Conservation (phyloP, 345 rosid genomes). For the Aquilaria sinensis region DNA sequence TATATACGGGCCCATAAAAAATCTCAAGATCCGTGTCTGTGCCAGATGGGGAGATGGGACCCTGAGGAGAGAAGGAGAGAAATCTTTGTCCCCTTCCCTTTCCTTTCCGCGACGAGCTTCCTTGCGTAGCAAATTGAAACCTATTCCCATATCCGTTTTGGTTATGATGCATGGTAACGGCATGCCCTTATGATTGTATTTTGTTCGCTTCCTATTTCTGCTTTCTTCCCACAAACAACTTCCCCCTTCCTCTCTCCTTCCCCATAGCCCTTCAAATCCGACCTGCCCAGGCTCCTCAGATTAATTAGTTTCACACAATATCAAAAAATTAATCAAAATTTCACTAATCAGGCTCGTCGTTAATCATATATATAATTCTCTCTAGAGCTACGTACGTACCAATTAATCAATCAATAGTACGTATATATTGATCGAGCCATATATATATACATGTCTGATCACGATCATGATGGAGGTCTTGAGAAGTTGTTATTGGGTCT, state of each 20-base stretch:
- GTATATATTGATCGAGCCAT: not conserved
- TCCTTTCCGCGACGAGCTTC: no score
- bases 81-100: no score
- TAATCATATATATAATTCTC: no score
- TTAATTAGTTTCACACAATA: not conserved
- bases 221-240: slow-evolving; percentile 5
- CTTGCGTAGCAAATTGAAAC: no score
- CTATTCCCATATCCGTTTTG: slow-evolving; percentile 22
- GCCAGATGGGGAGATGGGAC: no score
- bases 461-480: slow-evolving; percentile 10
- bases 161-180: slow-evolving; percentile 51
- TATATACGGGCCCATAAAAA: no score
- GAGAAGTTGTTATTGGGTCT: slow-evolving; percentile 33
- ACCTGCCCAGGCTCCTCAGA: slow-evolving; percentile 8
- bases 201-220: slow-evolving; percentile 26
- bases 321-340: no score
- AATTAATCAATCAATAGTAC: no score
- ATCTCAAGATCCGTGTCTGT: no score
- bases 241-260: slow-evolving; percentile 11
- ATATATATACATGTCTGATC: slow-evolving; percentile 14
- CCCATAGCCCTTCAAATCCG: slow-evolving; percentile 19
- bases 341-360: no score
- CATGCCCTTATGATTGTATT: slow-evolving; percentile 55
- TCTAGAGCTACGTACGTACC: no score
- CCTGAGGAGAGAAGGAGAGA: no score